phyloP scores from a whole-genome alignment of 202 grass and related monocot genomes.

The Dendrocalamus latiflorus region DNA sequence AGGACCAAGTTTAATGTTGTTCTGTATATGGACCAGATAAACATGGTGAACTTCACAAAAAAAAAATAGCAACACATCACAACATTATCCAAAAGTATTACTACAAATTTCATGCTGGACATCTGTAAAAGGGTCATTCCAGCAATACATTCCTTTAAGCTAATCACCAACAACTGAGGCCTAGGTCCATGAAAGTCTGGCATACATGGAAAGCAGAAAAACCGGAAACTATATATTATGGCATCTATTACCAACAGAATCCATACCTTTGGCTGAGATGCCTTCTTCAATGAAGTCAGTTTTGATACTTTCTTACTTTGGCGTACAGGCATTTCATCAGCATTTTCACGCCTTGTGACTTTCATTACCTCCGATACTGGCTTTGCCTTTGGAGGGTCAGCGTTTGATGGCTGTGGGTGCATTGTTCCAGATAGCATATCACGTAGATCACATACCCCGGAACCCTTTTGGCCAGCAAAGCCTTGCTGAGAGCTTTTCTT shows the following conservation, averaged over 20 bases:
- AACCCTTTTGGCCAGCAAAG: slow-evolving; percentile 31
- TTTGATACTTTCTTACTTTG: slow-evolving; percentile 54
- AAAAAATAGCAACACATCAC: not conserved
- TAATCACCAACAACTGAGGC: not conserved
- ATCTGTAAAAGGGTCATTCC: not conserved
- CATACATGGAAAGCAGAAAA: not conserved
- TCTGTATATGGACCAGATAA: not conserved
- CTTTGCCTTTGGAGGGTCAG: slow-evolving; percentile 43
- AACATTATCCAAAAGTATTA: not conserved
- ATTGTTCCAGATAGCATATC: slow-evolving; percentile 84
- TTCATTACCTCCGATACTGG: slow-evolving; percentile 49
- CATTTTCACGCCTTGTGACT: slow-evolving; percentile 48
- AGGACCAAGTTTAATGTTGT: not conserved
- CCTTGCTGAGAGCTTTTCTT: slow-evolving; percentile 51
- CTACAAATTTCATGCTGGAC: not conserved
- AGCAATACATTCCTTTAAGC: not conserved
- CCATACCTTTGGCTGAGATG: slow-evolving; percentile 65
- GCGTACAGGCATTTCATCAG: slow-evolving; percentile 37
- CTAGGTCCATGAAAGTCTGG: not conserved
- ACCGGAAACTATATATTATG: not conserved
- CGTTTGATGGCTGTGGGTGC: slow-evolving; percentile 52
- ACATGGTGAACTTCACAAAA: not conserved
- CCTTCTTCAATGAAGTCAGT: slow-evolving; percentile 57
- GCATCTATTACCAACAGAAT: not conserved
- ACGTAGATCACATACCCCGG: slow-evolving; percentile 63